These are phyloP conservation scores for Neonectria sp. DNA, from an alignment of 2,329 filamentous ascomycete genomes.

Conservation along the genomic window DNA sequence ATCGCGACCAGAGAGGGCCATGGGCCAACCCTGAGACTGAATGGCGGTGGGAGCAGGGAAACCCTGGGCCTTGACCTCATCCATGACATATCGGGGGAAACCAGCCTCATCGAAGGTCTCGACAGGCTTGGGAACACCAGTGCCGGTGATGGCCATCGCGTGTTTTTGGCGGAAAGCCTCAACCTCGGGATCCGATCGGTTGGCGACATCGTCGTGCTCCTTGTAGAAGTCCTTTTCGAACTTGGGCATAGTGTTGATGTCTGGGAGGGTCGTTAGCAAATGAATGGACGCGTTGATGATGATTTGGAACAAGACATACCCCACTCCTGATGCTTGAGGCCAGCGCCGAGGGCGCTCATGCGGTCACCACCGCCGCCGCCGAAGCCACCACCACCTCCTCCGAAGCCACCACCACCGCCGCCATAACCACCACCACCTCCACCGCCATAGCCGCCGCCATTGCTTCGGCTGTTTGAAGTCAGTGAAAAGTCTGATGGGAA, in stretches of 20 bases:
- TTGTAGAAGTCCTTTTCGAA: constrained; percentile 99
- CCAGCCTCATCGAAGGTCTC: constrained; percentile 98
- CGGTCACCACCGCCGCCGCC: constrained; percentile 86
- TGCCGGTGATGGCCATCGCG: constrained; percentile 86
- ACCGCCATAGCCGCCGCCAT: constrained; percentile 58
- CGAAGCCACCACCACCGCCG: constrained; percentile 55
- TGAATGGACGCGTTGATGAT: constrained; percentile 45
- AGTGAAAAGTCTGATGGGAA: constrained; percentile 47
- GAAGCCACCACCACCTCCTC: constrained; percentile 55
- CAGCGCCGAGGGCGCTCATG: constrained; percentile 92
- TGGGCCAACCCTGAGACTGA: constrained; percentile 98
- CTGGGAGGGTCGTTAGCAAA: constrained; percentile 62
- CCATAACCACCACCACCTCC: constrained; percentile 60
- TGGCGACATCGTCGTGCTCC: constrained; percentile 85
- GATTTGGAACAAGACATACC: constrained; percentile 69
- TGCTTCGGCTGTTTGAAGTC: constrained; percentile 63
- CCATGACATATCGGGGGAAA: constrained; percentile 97
- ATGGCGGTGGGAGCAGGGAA: constrained; percentile 95
- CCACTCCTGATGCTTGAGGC: constrained; percentile 90
- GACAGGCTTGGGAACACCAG: constrained; percentile 90
- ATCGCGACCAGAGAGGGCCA: constrained; percentile 97
- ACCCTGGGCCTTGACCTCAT: constrained; percentile 97
- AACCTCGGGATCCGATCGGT: constrained; percentile 83
- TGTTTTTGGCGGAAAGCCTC: constrained; percentile 90
- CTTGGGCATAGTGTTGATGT: constrained; percentile 85